Evolutionary conservation across 371 early-diverging fungal genomes (phyloP).

Genomic region (Umbelopsis sp.): DNA sequence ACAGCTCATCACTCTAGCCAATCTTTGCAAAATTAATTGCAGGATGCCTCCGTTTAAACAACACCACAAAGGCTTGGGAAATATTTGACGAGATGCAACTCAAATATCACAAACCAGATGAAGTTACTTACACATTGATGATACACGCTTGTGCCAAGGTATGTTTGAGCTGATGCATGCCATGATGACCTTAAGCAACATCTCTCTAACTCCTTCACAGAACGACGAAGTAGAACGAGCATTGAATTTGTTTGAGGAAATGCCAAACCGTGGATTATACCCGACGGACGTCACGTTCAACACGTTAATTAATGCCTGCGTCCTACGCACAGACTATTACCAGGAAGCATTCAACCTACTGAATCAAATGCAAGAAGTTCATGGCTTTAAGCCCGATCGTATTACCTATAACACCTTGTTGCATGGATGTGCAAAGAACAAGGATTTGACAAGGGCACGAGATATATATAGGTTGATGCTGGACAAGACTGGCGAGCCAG

Average conservation of each 20-base stretch:
- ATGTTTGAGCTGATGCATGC: slow-evolving; percentile 24
- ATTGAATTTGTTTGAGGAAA: slow-evolving; percentile 83
- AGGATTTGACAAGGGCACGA: slow-evolving; percentile 65
- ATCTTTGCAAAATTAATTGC: slow-evolving; percentile 82
- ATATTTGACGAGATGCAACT: slow-evolving; percentile 89
- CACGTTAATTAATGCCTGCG: slow-evolving; percentile 85
- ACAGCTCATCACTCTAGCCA: slow-evolving; percentile 30
- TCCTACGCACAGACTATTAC: slow-evolving; percentile 80
- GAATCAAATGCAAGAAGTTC: slow-evolving; percentile 76
- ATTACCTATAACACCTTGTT: slow-evolving; percentile 84
- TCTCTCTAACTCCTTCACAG: slow-evolving; percentile 20
- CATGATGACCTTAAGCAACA: background rate
- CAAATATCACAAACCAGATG: slow-evolving; percentile 79
- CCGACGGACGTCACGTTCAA: slow-evolving; percentile 87
- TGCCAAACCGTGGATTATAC: slow-evolving; percentile 65
- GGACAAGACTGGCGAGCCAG: slow-evolving; percentile 33
- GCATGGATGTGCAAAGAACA: slow-evolving; percentile 72
- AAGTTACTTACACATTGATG: slow-evolving; percentile 84
- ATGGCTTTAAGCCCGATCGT: slow-evolving; percentile 79
- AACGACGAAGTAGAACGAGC: slow-evolving; percentile 80
- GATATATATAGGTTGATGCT: slow-evolving; percentile 64
- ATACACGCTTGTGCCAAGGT: slow-evolving; percentile 88
- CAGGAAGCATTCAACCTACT: slow-evolving; percentile 79
- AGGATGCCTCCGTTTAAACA: slow-evolving; percentile 75
- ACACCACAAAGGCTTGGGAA: slow-evolving; percentile 83